Evolutionary conservation across 495 filamentous ascomycete species (phyloP).

Genomic region (Lindgomyces ingoldianus): DNA sequence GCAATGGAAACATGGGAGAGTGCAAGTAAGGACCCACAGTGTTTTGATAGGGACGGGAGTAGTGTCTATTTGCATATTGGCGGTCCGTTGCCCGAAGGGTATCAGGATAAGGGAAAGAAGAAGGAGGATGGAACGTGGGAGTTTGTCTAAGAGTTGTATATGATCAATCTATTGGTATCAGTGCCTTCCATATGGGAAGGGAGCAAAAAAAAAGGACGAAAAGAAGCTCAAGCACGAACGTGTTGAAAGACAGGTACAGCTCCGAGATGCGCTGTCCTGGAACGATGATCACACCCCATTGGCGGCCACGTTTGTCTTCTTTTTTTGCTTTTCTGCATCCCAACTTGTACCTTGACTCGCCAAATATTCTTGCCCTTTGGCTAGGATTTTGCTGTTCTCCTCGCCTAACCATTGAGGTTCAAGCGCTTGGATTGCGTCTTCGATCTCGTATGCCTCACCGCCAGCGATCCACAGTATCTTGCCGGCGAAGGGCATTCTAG

Average conservation of each 20-base stretch:
- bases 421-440: constrained; percentile 41
- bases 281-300: not conserved
- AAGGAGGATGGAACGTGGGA: constrained; percentile 26
- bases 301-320: not conserved
- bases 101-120: constrained; percentile 29
- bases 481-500: constrained; percentile 41
- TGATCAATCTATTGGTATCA: not conserved
- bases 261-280: no score
- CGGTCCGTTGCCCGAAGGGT: constrained; percentile 21
- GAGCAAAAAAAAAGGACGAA: no score
- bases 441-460: constrained; percentile 46
- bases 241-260: no score
- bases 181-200: no score
- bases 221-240: no score
- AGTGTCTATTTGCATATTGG: constrained; percentile 36
- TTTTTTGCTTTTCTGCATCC: constrained; percentile 30
- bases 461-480: constrained; percentile 45
- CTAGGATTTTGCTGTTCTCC: constrained; percentile 41
- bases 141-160: constrained; percentile 5
- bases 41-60: constrained; percentile 32
- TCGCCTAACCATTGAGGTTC: constrained; percentile 45
- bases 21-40: constrained; percentile 21
- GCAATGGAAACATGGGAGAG: constrained; percentile 27
- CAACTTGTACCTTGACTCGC: constrained; percentile 39
- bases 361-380: constrained; percentile 42